These are phyloP conservation scores for Argentina anserina DNA, from an alignment of 306 rosid species.

Conservation along the genomic window DNA sequence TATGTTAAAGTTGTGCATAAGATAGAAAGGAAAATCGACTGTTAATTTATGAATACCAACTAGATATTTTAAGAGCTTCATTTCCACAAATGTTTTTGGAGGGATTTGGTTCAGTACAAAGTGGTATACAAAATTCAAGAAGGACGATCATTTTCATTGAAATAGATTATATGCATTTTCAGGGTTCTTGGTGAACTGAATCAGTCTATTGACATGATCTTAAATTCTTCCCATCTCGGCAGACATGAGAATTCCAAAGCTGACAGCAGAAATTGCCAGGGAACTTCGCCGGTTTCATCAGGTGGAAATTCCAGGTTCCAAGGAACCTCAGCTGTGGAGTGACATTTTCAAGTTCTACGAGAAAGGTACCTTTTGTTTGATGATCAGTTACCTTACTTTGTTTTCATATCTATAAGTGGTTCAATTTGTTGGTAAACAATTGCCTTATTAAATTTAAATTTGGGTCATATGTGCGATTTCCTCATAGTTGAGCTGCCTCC, in stretches of 20 bases:
- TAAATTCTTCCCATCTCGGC: slow-evolving; percentile 33
- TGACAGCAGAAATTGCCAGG: slow-evolving; percentile 75
- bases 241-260: slow-evolving; percentile 78
- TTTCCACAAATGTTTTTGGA: background rate
- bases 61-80: background rate
- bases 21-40: background rate
- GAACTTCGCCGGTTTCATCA: slow-evolving; percentile 64
- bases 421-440: background rate
- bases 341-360: slow-evolving; percentile 72
- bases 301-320: slow-evolving; percentile 77
- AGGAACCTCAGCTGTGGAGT: slow-evolving; percentile 88
- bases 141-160: background rate
- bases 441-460: background rate
- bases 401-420: slow-evolving; percentile 6
- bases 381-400: slow-evolving; percentile 10
- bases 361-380: slow-evolving; percentile 49
- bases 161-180: slow-evolving; percentile 19
- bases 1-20: background rate
- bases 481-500: slow-evolving; percentile 20
- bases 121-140: slow-evolving; percentile 15
- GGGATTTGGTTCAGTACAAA: background rate
- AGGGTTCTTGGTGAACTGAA: slow-evolving; percentile 25
- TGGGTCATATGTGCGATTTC: slow-evolving; percentile 1
- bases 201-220: slow-evolving; percentile 27
- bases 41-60: background rate